Evolutionary conservation across 2,329 filamentous ascomycete species (phyloP), one percentile per base, ranked within the genome.

Genomic region (Paraphaeosphaeria minitans): DNA sequence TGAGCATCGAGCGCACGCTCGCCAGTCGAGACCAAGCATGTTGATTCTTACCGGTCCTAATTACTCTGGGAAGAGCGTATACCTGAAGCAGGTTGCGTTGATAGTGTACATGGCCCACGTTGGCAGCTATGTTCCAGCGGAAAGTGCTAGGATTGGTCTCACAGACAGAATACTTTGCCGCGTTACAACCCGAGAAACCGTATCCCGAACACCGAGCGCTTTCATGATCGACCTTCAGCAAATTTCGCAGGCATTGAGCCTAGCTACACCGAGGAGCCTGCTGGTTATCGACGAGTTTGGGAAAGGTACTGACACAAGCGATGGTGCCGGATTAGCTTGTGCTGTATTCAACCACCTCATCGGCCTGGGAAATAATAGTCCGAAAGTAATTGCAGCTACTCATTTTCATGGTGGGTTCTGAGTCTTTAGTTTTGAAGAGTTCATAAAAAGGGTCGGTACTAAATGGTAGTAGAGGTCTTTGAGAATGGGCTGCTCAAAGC

Each of bases 41-140:
- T 74, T 97, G 13, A 80, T 97, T 6, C 77, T 99, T 68, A 98
- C 95, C 0, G 95, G 95, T 0, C 93, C 95, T 4, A 99, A 99
- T 67, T 96, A 95, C 74, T 98, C 95, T 0, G 95, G 95, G 0
- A 99, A 99, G 76, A 98, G 93, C 66, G 87, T 98, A 0, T 98
- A 97, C 75, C 83, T 98, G 72, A 99, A 96, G 75, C 94, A 99
- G 74, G 86, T 92, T 33, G 95, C 93, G 4, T 80, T 97, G 51
- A 95, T 97, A 58, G 88, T 96, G 14, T 97, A 95, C 72, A 84
- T 99, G 76, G 92, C 95, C 0, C 95, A 99, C 71, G 86, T 97
- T 54, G 95, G 95, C 53, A 82, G 92, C 73, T 98, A 91, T 72
- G 91, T 99, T 1, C 94, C 95, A 1, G 94, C 93, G 1, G 83